Evolutionary conservation across 1,284 basidiomycete species (phyloP).

Genomic region (Pisolithus thermaeus): DNA sequence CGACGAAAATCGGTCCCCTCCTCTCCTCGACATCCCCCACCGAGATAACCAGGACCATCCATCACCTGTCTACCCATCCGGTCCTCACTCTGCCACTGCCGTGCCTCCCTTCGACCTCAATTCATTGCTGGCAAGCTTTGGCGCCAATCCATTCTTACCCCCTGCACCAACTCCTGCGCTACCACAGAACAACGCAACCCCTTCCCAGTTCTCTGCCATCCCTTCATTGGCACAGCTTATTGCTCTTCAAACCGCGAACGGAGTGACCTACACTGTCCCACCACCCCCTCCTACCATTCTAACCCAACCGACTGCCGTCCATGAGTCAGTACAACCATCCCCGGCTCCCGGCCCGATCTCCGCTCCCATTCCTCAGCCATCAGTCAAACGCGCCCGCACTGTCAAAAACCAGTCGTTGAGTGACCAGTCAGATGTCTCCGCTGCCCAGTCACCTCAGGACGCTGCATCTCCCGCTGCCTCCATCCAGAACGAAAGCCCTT

Average conservation of each 20-base stretch:
- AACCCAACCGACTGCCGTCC: constrained; percentile 6
- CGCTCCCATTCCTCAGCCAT: constrained; percentile 1
- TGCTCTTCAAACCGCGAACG: constrained; percentile 44
- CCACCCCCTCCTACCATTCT: constrained; percentile 17
- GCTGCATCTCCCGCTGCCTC: constrained; percentile 4
- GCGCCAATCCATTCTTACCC: constrained; percentile 49
- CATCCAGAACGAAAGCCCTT: constrained; percentile 22
- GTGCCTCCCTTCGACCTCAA: constrained; percentile 45
- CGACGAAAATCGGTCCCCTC: constrained; percentile 27
- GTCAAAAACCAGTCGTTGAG: constrained; percentile 12
- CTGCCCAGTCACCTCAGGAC: constrained; percentile 25
- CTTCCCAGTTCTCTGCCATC: constrained; percentile 19
- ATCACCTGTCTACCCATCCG: constrained; percentile 20
- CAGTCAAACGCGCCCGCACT: constrained; percentile 22
- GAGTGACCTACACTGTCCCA: constrained; percentile 17
- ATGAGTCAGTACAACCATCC: constrained; percentile 14
- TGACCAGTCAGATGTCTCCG: constrained; percentile 40
- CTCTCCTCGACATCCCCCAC: constrained; percentile 39
- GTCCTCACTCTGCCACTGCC: constrained; percentile 12
- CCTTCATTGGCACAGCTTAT: constrained; percentile 64
- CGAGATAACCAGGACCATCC: constrained; percentile 50
- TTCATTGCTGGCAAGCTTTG: constrained; percentile 54
- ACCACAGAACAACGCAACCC: constrained; percentile 1
- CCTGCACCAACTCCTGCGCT: constrained; percentile 9
- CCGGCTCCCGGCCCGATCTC: constrained; percentile 7